These are phyloP conservation scores for Mariannaea sp. DNA, from an alignment of 2,329 filamentous ascomycete species.

Conservation along the genomic window DNA sequence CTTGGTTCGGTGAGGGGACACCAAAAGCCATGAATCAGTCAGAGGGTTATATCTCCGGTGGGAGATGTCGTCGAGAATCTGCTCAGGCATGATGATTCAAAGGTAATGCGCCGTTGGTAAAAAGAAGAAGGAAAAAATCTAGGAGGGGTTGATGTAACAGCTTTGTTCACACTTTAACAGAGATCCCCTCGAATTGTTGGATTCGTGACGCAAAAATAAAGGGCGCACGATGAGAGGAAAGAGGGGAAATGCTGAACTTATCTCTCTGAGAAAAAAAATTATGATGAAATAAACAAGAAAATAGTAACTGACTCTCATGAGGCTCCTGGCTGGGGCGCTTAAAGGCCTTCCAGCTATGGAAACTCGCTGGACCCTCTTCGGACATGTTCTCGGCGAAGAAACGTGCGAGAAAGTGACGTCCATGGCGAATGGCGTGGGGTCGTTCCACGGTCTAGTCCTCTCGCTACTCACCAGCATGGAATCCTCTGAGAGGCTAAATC, in stretches of 20 bases:
- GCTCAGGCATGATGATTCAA: constrained; percentile 64
- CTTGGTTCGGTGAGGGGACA: constrained; percentile 95
- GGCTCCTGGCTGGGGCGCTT: constrained; percentile 18
- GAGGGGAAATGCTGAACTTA: neutral
- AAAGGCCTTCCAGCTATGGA: constrained; percentile 6
- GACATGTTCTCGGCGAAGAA: constrained; percentile 33
- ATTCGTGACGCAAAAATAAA: neutral
- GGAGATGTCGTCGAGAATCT: constrained; percentile 91
- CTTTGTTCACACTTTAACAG: neutral
- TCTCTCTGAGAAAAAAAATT: too few species aligned
- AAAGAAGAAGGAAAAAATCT: neutral
- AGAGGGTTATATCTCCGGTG: constrained; percentile 93
- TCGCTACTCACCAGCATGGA: neutral
- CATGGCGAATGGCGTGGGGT: constrained; percentile 20
- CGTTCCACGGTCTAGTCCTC: neutral
- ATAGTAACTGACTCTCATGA: constrained; percentile 12
- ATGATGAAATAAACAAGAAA: neutral
- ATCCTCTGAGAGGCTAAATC: neutral
- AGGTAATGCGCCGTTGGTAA: constrained; percentile 22
- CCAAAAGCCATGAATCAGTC: constrained; percentile 87
- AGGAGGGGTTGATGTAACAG: constrained; percentile 2
- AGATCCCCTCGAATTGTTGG: neutral
- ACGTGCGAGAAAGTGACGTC: constrained; percentile 12
- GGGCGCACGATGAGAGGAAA: neutral
- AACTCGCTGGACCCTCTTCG: constrained; percentile 24